These are phyloP conservation scores for Alternaria conjuncta DNA, from an alignment of 2,329 filamentous ascomycete species.

Conservation along the genomic window DNA sequence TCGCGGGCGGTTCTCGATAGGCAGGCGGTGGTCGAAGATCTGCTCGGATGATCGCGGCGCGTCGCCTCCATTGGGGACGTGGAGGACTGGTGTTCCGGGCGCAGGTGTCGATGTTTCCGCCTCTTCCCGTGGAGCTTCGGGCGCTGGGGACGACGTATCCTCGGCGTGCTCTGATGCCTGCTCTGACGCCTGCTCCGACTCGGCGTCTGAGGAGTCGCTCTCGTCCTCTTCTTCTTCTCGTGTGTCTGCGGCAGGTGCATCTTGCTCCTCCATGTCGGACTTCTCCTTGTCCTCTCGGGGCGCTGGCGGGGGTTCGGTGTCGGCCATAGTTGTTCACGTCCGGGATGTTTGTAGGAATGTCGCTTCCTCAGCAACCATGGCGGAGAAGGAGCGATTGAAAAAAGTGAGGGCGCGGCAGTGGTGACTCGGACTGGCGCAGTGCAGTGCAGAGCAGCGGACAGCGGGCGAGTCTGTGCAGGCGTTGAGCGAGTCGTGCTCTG, in stretches of 20 bases:
- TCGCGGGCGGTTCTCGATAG: slow-evolving; percentile 51
- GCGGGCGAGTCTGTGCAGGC: neutral
- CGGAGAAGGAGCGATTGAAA: slow-evolving; percentile 19
- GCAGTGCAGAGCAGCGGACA: slow-evolving; percentile 1
- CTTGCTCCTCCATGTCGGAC: neutral
- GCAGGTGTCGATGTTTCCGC: slow-evolving; percentile 28
- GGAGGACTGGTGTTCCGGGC: slow-evolving; percentile 31
- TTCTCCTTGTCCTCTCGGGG: slow-evolving; percentile 13
- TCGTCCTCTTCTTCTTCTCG: slow-evolving; percentile 2
- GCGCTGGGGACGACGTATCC: slow-evolving; percentile 18
- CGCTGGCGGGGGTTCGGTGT: slow-evolving; percentile 30
- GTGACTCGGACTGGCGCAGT: slow-evolving; percentile 8
- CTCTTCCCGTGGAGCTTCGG: slow-evolving; percentile 20
- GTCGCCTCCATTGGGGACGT: slow-evolving; percentile 33
- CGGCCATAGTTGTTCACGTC: slow-evolving; percentile 42
- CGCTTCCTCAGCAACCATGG: slow-evolving; percentile 31
- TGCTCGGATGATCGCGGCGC: slow-evolving; percentile 42
- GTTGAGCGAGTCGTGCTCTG: slow-evolving; percentile 11
- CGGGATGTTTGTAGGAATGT: slow-evolving; percentile 23
- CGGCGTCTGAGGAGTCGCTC: slow-evolving; percentile 17
- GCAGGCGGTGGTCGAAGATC: slow-evolving; percentile 44
- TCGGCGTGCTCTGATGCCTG: slow-evolving; percentile 10
- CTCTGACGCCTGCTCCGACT: slow-evolving; percentile 27
- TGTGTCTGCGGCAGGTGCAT: neutral
- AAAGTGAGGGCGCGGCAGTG: slow-evolving; percentile 5